phyloP scores from a whole-genome alignment of 179 eudicot genomes.

The Pouteria campechiana region DNA sequence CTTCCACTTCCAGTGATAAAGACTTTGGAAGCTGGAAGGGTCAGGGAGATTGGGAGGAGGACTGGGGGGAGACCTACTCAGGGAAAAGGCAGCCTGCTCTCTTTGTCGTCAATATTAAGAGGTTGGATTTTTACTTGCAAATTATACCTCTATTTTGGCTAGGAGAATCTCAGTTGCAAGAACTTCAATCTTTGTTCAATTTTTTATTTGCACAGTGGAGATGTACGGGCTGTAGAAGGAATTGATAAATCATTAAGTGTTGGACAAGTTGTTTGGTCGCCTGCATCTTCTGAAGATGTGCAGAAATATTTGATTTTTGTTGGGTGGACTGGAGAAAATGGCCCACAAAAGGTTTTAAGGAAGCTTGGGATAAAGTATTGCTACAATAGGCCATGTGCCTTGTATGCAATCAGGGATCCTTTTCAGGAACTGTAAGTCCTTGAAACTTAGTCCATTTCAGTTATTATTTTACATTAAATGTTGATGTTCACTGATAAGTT shows the following conservation, averaged over 20 bases:
- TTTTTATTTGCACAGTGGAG: conserved; percentile 53
- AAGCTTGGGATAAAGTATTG: conserved; percentile 90
- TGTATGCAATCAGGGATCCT: conserved; percentile 61
- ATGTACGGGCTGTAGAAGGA: conserved; percentile 53
- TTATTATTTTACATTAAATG: background rate
- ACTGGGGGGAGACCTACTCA: conserved; percentile 88
- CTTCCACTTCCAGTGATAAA: conserved; percentile 41
- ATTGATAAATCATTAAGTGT: conserved; percentile 56
- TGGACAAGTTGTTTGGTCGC: conserved; percentile 96
- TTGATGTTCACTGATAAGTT: background rate
- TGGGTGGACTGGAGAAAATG: conserved; percentile 63
- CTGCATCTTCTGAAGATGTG: conserved; percentile 30
- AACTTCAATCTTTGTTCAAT: background rate
- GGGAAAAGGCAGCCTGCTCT: conserved; percentile 80
- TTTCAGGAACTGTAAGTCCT: conserved; percentile 23
- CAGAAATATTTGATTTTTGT: conserved; percentile 66
- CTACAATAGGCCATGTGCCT: conserved; percentile 76
- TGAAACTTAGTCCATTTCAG: conserved; percentile 21
- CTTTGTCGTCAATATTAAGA: conserved; percentile 59
- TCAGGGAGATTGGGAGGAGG: conserved; percentile 83
- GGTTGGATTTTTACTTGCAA: conserved; percentile 42
- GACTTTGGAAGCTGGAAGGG: conserved; percentile 87
- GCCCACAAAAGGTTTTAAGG: too few species aligned
- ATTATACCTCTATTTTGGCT: too few species aligned
- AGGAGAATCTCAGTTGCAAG: too few species aligned